phyloP scores from a whole-genome alignment of 495 filamentous ascomycete species.

The Trichoderma virens region DNA sequence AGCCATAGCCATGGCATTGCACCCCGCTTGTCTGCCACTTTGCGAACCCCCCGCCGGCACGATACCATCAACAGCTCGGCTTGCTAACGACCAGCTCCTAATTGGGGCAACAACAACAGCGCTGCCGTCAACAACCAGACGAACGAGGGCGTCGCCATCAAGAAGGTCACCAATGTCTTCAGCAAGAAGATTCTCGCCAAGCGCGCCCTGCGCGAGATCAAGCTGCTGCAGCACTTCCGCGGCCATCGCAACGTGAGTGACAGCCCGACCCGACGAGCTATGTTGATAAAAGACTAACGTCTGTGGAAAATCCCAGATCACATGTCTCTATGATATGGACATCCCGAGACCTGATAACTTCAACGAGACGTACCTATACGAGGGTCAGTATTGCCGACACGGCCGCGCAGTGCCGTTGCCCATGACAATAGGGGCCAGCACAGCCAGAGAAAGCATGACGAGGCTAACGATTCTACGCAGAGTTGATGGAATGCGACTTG shows the following conservation, averaged over 20 bases:
- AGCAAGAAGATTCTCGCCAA: conserved; percentile 99
- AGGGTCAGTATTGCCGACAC: conserved; percentile 52
- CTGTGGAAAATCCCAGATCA: conserved; percentile 57
- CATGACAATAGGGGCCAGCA: conserved; percentile 9
- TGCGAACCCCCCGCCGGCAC: not conserved
- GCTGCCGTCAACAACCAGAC: conserved; percentile 89
- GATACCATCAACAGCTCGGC: not conserved
- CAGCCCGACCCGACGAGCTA: not conserved
- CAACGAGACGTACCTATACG: conserved; percentile 98
- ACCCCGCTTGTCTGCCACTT: conserved; percentile 4
- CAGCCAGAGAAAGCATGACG: not conserved
- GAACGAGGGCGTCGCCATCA: conserved; percentile 94
- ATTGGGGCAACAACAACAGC: conserved; percentile 34
- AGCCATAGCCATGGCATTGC: not conserved
- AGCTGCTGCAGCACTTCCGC: conserved; percentile 95
- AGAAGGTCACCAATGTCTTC: conserved; percentile 99
- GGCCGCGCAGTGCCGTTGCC: not conserved
- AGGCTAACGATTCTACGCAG: conserved; percentile 36
- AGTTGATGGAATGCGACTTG: conserved; percentile 98
- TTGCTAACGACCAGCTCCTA: conserved; percentile 15
- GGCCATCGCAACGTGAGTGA: conserved; percentile 55
- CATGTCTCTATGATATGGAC: conserved; percentile 99
- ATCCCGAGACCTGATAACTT: conserved; percentile 97
- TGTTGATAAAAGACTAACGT: not conserved
- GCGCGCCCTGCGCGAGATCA: conserved; percentile 94